Base-by-base conservation (phyloP, 2,329 filamentous ascomycete species). In the Atkinsonella texensis region DNA sequence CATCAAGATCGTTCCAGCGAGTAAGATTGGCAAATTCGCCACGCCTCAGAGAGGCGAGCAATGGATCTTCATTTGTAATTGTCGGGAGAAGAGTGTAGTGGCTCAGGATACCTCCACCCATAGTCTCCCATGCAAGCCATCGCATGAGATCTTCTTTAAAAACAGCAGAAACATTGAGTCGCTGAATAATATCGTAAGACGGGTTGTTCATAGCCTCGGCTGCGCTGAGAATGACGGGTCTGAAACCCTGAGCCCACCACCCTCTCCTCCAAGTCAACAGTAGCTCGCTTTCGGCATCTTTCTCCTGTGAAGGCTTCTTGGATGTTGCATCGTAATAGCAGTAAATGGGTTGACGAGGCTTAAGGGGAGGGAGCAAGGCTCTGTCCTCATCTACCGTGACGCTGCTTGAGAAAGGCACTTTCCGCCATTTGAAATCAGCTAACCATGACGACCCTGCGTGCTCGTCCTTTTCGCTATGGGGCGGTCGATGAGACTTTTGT, bases 241-340 rank as follows among this genome's bases (percentile, higher is more conserved):
- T 82, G 70, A 97, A 96, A 11, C 91, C 93, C 61, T 94, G 83
- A 0, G 90, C 89, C 87, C 89, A 97, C 89, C 91, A 97, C 2
- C 91, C 90, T 45, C 89, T 80, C 54, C 90, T 80, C 93, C 93
- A 97, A 50, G 87, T 85, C 52, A 95, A 72, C 47, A 97, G 75
- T 53, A 97, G 70, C 53, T 84, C 79, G 62, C 84, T 84, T 64
- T 96, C 87, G 4, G 87, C 86, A 54, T 85, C 79, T 59, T 79
- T 79, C 48, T 79, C 76, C 17, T 77, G 77, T 47, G 77, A 74
- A 33, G 85, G 77, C 65, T 84, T 84, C 54, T 76, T 70, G 17
- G 74, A 65, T 4, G 79, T 80, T 11, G 79, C 72, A 61, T 95
- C 89, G 65, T 95, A 95, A 68, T 91, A 97, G 56, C 89, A 95